These are phyloP conservation scores for Phanerodontia chrysosporium DNA, from an alignment of 768 basidiomycete species.

Conservation along the genomic window DNA sequence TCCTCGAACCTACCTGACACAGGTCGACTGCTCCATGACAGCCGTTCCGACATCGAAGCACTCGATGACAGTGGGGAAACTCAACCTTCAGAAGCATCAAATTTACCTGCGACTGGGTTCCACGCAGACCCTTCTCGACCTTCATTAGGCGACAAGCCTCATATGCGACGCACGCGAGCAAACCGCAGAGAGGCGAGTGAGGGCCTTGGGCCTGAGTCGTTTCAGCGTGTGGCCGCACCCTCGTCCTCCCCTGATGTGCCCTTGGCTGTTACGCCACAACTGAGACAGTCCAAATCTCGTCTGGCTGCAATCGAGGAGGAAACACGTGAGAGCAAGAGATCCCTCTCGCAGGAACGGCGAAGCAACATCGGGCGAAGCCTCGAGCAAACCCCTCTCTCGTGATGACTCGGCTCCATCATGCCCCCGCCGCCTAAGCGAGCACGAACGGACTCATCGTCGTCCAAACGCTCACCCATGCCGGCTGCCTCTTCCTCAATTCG, in stretches of 20 bases:
- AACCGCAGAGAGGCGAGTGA: background rate
- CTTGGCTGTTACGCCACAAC: background rate
- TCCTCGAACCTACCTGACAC: slow-evolving; percentile 11
- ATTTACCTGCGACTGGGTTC: background rate
- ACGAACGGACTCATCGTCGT: background rate
- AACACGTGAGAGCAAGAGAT: slow-evolving; percentile 36
- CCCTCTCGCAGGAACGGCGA: slow-evolving; percentile 35
- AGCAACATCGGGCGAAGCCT: background rate
- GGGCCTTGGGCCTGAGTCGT: background rate
- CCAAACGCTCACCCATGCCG: background rate
- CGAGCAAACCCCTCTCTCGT: slow-evolving; percentile 1
- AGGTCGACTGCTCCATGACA: background rate
- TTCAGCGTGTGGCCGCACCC: background rate
- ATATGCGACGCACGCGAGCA: background rate
- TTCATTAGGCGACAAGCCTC: background rate
- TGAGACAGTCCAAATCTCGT: background rate
- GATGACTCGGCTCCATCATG: slow-evolving; percentile 20
- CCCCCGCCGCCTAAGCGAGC: background rate
- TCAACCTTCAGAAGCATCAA: slow-evolving; percentile 3
- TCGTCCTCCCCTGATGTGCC: background rate
- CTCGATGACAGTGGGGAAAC: background rate
- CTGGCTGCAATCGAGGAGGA: slow-evolving; percentile 30
- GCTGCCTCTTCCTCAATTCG: background rate
- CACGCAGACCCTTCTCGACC: background rate
- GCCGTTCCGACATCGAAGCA: background rate